A percentile compares a stretch with the other conserved stretches of the same genome.
Conservation (phyloP, 129 eudicot genomes). For the Calendula officinalis region DNA sequence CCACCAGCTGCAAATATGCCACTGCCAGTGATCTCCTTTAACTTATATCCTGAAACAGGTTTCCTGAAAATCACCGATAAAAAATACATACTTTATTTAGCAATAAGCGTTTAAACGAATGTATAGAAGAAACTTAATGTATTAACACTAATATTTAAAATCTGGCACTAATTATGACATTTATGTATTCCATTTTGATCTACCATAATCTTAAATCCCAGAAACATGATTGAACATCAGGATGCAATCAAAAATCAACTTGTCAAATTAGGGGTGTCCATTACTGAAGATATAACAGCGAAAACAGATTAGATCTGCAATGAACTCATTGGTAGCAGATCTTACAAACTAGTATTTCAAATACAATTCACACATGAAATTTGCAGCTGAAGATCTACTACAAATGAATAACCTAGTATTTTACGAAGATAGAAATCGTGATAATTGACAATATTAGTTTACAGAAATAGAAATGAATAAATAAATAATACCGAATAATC, state of each 20-base stretch:
- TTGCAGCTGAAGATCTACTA: neutral
- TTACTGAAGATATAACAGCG: neutral
- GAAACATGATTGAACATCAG: constrained; percentile 8
- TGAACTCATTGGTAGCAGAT: constrained; percentile 12
- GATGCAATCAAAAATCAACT: neutral
- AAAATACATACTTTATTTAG: neutral
- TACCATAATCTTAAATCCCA: neutral
- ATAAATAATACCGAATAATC: neutral
- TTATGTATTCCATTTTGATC: neutral
- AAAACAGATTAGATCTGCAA: constrained; percentile 15
- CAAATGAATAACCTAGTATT: neutral
- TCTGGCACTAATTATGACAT: neutral
- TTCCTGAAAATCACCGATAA: constrained; percentile 44
- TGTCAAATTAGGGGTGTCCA: neutral
- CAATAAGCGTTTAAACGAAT: neutral
- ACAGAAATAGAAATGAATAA: neutral
- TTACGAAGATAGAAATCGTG: neutral
- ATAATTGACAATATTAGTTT: neutral
- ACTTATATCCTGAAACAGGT: constrained; percentile 74
- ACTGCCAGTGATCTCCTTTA: constrained; percentile 85
- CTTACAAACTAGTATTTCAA: constrained; percentile 2
- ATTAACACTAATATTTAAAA: neutral
- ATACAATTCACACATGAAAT: neutral
- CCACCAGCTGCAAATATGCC: constrained; percentile 60
- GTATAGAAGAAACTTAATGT: neutral